Percentiles rank a stretch among this genome's conserved stretches.
These are phyloP conservation scores for Madurella fahalii DNA, from an alignment of 2,329 filamentous ascomycete species.

Conservation along the genomic window DNA sequence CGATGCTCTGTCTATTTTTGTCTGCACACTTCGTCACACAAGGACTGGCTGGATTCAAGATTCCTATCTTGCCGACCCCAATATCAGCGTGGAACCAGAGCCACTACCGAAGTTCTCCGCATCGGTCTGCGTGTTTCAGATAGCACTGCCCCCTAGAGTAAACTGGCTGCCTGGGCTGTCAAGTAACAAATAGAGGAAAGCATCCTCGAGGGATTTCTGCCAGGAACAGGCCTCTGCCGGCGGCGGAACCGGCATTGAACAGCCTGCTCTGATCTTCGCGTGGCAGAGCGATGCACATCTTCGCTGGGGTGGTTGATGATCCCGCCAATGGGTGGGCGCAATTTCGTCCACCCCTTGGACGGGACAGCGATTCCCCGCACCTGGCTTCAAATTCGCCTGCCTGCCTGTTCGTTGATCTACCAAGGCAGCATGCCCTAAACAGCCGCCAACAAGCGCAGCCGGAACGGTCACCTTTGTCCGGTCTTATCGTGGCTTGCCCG, in stretches of 20 bases:
- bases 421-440: slow-evolving; percentile 7
- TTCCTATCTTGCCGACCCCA: too few species aligned
- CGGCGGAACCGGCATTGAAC: slow-evolving; percentile 2
- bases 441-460: slow-evolving; percentile 14
- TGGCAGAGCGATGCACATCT: slow-evolving; percentile 1
- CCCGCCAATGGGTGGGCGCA: not conserved
- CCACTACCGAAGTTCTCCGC: too few species aligned
- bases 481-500: not conserved
- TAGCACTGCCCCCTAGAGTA: not conserved
- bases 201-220: not conserved
- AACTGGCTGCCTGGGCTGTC: slow-evolving; percentile 11
- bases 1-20: not conserved
- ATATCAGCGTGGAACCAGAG: too few species aligned
- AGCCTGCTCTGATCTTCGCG: slow-evolving; percentile 9
- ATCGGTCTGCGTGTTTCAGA: slow-evolving; percentile 5
- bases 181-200: not conserved
- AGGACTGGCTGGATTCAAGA: too few species aligned
- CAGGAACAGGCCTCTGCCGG: not conserved
- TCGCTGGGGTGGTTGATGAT: not conserved
- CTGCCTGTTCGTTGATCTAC: slow-evolving; percentile 16
- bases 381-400: slow-evolving; percentile 1
- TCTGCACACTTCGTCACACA: not conserved
- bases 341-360: too few species aligned
- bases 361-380: not conserved
- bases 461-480: too few species aligned